Conservation (phyloP, 208 protist species). For the Acanthamoeba healyi region DNA sequence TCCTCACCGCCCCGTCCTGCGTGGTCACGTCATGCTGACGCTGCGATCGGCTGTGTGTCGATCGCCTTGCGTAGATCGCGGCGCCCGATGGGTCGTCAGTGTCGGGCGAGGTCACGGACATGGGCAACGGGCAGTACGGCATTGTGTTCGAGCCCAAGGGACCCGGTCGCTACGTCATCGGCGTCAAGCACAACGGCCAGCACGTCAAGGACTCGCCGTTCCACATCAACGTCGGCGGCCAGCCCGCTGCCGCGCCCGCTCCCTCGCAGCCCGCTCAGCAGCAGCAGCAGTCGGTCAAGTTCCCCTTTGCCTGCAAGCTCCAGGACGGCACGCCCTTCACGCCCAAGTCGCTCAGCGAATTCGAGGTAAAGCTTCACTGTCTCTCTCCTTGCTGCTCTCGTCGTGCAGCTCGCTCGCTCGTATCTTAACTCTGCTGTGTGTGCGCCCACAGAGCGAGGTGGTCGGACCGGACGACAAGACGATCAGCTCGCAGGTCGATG, state of each 20-base stretch:
- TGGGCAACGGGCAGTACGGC: slow-evolving; percentile 21
- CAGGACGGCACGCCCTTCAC: slow-evolving; percentile 49
- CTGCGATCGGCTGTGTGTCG: neutral
- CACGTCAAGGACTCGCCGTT: slow-evolving; percentile 71
- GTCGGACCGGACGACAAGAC: slow-evolving; percentile 46
- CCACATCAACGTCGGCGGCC: slow-evolving; percentile 61
- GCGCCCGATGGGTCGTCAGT: slow-evolving; percentile 1
- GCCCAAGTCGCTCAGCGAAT: slow-evolving; percentile 26
- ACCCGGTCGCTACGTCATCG: slow-evolving; percentile 77
- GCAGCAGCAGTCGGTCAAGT: slow-evolving; percentile 47
- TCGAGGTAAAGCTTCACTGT: too few species aligned
- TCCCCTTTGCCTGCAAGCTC: slow-evolving; percentile 39
- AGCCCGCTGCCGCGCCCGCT: neutral
- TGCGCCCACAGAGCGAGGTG: slow-evolving; percentile 25
- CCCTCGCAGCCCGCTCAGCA: neutral
- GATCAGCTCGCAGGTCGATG: slow-evolving; percentile 35
- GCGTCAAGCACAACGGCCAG: slow-evolving; percentile 56
- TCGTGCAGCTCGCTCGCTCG: too few species aligned
- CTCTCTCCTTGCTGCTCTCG: too few species aligned
- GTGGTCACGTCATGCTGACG: neutral
- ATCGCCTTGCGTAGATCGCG: neutral
- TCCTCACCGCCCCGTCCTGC: too few species aligned
- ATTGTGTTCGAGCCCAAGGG: slow-evolving; percentile 55
- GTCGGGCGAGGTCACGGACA: slow-evolving; percentile 24
- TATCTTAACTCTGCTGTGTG: too few species aligned